Conservation (phyloP, 768 basidiomycete species). For the Boletus eberwhitei region DNA sequence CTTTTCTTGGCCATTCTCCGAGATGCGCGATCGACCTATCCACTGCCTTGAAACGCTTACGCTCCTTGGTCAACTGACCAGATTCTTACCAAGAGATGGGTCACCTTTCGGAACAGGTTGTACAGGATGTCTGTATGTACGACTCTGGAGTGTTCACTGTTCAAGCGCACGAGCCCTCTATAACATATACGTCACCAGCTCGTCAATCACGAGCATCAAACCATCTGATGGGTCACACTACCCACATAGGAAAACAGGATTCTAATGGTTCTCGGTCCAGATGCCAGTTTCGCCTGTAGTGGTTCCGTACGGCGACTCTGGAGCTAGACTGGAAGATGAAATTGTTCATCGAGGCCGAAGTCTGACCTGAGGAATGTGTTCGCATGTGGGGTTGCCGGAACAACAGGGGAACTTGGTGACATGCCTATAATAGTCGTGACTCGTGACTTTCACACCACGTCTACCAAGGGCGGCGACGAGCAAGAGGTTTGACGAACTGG, state of each 20-base stretch:
- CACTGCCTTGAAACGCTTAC: slow-evolving; percentile 76
- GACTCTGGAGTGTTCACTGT: not conserved
- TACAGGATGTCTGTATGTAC: slow-evolving; percentile 5
- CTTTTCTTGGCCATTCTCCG: slow-evolving; percentile 90
- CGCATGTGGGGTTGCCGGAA: too few species aligned
- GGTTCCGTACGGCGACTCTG: slow-evolving; percentile 40
- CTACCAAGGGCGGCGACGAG: slow-evolving; percentile 44
- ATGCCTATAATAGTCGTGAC: too few species aligned
- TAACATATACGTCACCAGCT: slow-evolving; percentile 49
- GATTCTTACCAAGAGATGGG: slow-evolving; percentile 72
- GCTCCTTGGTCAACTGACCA: slow-evolving; percentile 76
- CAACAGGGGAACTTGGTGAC: too few species aligned
- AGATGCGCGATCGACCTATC: slow-evolving; percentile 75
- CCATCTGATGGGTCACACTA: not conserved
- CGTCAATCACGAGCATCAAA: slow-evolving; percentile 9
- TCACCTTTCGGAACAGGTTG: slow-evolving; percentile 65
- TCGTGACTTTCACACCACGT: slow-evolving; percentile 7
- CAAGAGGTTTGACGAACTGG: slow-evolving; percentile 40
- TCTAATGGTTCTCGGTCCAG: slow-evolving; percentile 55
- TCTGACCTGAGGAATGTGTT: too few species aligned
- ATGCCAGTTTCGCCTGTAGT: slow-evolving; percentile 54
- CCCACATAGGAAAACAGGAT: slow-evolving; percentile 44
- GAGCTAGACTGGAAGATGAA: too few species aligned
- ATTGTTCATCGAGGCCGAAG: too few species aligned
- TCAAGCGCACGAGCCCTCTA: slow-evolving; percentile 40